Conservation (phyloP, 2,329 filamentous ascomycete species). For the Monosporascus cannonballus region DNA sequence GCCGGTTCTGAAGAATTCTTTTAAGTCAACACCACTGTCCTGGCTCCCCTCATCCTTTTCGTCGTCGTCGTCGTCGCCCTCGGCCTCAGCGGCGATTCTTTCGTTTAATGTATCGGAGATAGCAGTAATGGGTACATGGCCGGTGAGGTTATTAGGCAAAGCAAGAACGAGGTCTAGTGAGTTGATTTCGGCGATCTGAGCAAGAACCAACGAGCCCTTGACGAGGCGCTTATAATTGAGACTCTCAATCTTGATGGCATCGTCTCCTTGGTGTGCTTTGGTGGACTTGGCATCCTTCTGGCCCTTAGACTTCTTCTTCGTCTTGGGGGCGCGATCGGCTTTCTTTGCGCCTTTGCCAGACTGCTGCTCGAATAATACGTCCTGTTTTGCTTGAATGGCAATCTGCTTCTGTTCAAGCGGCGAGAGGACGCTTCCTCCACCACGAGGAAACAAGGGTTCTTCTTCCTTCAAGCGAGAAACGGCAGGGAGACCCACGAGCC, state of each 20-base stretch:
- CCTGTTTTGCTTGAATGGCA: slow-evolving; percentile 83
- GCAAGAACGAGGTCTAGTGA: slow-evolving; percentile 72
- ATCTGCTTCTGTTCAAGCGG: slow-evolving; percentile 96
- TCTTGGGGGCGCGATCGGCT: slow-evolving; percentile 39
- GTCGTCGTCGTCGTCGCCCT: slow-evolving; percentile 49
- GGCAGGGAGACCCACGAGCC: slow-evolving; percentile 24
- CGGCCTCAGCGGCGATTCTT: slow-evolving; percentile 64
- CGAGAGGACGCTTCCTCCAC: slow-evolving; percentile 83
- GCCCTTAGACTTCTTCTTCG: slow-evolving; percentile 48
- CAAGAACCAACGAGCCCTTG: slow-evolving; percentile 81
- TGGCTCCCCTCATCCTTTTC: slow-evolving; percentile 43
- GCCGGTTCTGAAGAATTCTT: slow-evolving; percentile 70
- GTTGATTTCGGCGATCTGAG: slow-evolving; percentile 77
- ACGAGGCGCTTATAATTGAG: slow-evolving; percentile 87
- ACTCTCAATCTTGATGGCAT: slow-evolving; percentile 70
- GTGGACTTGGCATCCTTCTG: slow-evolving; percentile 47
- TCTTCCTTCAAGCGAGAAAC: slow-evolving; percentile 61
- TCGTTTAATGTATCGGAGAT: slow-evolving; percentile 75
- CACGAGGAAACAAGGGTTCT: slow-evolving; percentile 85
- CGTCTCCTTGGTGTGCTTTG: slow-evolving; percentile 47
- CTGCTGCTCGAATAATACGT: slow-evolving; percentile 84
- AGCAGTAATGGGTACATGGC: slow-evolving; percentile 87
- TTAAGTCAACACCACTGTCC: slow-evolving; percentile 61
- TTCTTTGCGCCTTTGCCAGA: slow-evolving; percentile 45
- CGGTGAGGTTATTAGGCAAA: slow-evolving; percentile 86